phyloP scores from a whole-genome alignment of 164 flowering plant species.

The Magnolia sinica region DNA sequence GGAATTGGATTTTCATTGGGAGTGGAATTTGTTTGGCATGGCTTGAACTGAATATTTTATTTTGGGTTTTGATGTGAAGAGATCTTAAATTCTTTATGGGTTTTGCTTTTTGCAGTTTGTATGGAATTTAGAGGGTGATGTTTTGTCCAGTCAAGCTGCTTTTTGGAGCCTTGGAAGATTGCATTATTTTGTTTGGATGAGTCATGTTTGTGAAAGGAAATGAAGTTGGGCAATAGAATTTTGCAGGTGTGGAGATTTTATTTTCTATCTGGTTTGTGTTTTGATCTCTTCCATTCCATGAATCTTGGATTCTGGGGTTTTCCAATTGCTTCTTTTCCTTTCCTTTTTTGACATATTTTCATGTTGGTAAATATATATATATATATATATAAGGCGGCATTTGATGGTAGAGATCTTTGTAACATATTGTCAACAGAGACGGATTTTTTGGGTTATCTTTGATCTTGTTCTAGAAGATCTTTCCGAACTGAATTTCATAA shows the following conservation, averaged over 20 bases:
- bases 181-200: not conserved
- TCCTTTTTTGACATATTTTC: not conserved
- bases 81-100: constrained; percentile 4
- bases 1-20: constrained; percentile 4
- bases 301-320: not conserved
- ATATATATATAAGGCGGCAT: not conserved
- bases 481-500: not conserved
- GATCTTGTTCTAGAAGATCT: not conserved
- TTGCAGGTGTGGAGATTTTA: not conserved
- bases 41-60: constrained; percentile 1
- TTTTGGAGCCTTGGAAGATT: not conserved
- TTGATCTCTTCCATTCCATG: not conserved
- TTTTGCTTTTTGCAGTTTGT: not conserved
- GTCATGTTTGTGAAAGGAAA: not conserved
- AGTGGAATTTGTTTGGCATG: constrained; percentile 1
- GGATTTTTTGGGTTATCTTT: constrained; percentile 1
- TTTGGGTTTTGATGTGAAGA: not conserved
- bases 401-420: not conserved
- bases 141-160: not conserved
- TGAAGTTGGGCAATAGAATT: not conserved
- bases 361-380: not conserved
- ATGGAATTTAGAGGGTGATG: constrained; percentile 1
- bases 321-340: not conserved
- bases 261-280: not conserved
- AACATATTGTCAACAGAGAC: not conserved